Percentiles rank a stretch among this genome's conserved stretches.
Conservation (phyloP, 1,139 yeast genomes). For the Scheffersomyces quercinus region DNA sequence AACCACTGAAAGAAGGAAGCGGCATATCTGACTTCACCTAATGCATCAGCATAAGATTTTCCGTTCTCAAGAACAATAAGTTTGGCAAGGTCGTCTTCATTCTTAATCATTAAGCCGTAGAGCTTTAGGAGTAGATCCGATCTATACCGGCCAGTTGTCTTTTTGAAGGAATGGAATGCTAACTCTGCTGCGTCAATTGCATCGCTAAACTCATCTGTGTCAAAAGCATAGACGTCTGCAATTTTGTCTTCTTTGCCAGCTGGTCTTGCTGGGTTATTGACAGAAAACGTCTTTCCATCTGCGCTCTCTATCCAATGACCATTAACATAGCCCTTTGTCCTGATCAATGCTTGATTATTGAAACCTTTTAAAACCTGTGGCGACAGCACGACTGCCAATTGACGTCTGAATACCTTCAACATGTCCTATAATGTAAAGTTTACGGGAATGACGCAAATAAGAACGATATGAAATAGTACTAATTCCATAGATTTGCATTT, state of each 20-base stretch:
- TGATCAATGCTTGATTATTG: constrained; percentile 32
- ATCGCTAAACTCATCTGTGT: constrained; percentile 30
- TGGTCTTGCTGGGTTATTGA: constrained; percentile 47
- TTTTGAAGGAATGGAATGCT: constrained; percentile 37
- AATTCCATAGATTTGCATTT: too few relatives aligned
- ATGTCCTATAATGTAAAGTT: not conserved
- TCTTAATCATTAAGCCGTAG: constrained; percentile 23
- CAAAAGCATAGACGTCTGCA: constrained; percentile 40
- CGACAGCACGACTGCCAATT: constrained; percentile 2
- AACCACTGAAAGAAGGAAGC: constrained; percentile 41
- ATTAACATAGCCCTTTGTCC: constrained; percentile 43
- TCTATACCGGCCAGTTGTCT: constrained; percentile 41
- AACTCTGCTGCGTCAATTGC: constrained; percentile 42
- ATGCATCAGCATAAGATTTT: constrained; percentile 32
- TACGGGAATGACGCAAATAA: too few relatives aligned
- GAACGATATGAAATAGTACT: too few relatives aligned
- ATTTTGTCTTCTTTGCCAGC: constrained; percentile 23
- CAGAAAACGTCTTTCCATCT: constrained; percentile 33
- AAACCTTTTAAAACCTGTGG: constrained; percentile 19
- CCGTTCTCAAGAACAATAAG: constrained; percentile 35
- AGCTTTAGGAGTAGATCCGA: constrained; percentile 37
- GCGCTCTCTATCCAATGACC: constrained; percentile 41
- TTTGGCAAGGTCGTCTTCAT: constrained; percentile 31
- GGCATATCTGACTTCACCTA: constrained; percentile 34
- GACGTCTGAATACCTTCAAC: not conserved